These are phyloP conservation scores for Echites panduratus DNA, from an alignment of 257 asterid species.

Conservation along the genomic window DNA sequence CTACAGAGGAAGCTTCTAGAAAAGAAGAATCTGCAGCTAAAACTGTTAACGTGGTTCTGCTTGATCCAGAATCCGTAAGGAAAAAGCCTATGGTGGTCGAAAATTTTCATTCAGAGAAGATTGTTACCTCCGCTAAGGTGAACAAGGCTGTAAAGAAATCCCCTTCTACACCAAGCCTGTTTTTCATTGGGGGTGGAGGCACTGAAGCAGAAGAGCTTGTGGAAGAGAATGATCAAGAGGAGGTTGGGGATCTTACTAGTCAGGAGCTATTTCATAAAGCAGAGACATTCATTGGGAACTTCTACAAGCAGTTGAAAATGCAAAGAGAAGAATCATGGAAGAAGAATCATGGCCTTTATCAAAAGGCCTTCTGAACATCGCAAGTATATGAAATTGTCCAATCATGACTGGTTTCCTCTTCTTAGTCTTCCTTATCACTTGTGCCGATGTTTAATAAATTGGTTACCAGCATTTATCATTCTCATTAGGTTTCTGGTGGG, in stretches of 20 bases:
- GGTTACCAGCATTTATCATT: background rate
- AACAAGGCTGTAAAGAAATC: slow-evolving; percentile 16
- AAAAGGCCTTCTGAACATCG: slow-evolving; percentile 23
- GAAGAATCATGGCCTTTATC: slow-evolving; percentile 30
- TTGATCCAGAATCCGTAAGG: background rate
- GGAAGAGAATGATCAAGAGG: slow-evolving; percentile 21
- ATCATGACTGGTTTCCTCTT: background rate
- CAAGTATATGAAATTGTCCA: background rate
- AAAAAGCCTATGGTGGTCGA: slow-evolving; percentile 10
- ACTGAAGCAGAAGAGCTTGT: slow-evolving; percentile 9
- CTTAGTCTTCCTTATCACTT: background rate
- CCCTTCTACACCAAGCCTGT: slow-evolving; percentile 34
- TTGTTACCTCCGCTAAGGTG: slow-evolving; percentile 6
- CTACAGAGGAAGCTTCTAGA: slow-evolving; percentile 11
- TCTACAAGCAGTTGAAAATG: slow-evolving; percentile 56
- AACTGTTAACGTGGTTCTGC: background rate
- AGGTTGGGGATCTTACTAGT: slow-evolving; percentile 20
- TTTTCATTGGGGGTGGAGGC: slow-evolving; percentile 33
- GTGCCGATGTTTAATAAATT: background rate
- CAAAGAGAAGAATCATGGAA: slow-evolving; percentile 57
- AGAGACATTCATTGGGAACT: slow-evolving; percentile 62
- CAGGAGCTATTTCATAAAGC: slow-evolving; percentile 53
- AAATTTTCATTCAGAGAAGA: slow-evolving; percentile 24
- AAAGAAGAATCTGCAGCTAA: background rate
- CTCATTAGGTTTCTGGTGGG: background rate